Conservation (phyloP, 1,139 yeast species). For the Wickerhamomyces sp. region DNA sequence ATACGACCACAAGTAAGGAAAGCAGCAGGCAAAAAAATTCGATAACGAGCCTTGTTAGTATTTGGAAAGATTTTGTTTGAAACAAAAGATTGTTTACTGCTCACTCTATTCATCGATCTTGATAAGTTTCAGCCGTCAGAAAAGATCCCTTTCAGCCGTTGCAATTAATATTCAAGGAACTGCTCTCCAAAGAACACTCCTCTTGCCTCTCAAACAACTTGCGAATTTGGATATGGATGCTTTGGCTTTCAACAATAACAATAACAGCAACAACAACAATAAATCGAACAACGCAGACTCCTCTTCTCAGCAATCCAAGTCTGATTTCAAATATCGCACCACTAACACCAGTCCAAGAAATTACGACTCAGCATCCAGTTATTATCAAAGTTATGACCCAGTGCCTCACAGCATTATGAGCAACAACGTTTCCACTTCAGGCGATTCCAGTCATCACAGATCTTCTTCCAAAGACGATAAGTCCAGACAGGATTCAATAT, state of each 20-base stretch:
- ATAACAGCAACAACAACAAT: constrained; percentile 9
- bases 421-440: constrained; percentile 3
- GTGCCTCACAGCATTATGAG: constrained; percentile 4
- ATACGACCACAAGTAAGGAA: too few species aligned
- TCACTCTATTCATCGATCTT: too few species aligned
- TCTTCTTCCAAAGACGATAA: constrained; percentile 3
- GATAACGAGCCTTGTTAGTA: too few species aligned
- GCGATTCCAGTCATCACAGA: constrained; percentile 2
- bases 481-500: constrained; percentile 23
- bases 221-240: constrained; percentile 10
- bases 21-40: too few species aligned
- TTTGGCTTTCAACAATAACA: constrained; percentile 12
- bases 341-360: constrained; percentile 13
- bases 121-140: too few species aligned
- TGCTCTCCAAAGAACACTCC: too few species aligned
- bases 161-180: too few species aligned
- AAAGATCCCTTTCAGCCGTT: too few species aligned
- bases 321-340: background rate
- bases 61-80: too few species aligned
- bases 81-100: too few species aligned
- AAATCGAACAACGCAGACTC: background rate
- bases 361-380: constrained; percentile 6
- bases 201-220: background rate
- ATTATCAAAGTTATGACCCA: constrained; percentile 1
- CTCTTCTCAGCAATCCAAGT: background rate